These are phyloP conservation scores for Neurospora tetraspora DNA, from an alignment of 495 filamentous ascomycete genomes.

Conservation along the genomic window DNA sequence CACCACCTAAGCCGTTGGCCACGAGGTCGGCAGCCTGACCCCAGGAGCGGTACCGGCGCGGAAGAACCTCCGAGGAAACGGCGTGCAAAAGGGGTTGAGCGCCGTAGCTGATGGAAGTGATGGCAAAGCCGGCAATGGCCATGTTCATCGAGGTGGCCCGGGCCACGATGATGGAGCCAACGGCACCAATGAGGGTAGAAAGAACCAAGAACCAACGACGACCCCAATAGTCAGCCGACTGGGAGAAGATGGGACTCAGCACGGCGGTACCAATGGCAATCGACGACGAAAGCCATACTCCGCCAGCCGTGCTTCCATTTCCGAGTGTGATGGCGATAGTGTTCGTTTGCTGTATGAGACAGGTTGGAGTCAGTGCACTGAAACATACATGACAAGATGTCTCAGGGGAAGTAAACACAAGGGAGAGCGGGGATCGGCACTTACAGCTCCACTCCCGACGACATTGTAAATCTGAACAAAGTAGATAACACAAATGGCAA, in stretches of 20 bases:
- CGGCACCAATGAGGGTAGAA: constrained; percentile 13
- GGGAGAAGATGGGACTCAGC: constrained; percentile 20
- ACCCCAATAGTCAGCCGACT: constrained; percentile 23
- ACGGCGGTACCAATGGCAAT: constrained; percentile 23
- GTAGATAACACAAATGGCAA: constrained; percentile 24
- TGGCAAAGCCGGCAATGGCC: constrained; percentile 20
- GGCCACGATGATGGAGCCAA: constrained; percentile 18
- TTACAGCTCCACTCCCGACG: constrained; percentile 24
- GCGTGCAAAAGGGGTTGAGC: constrained; percentile 22
- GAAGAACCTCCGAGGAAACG: constrained; percentile 25
- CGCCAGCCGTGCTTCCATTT: constrained; percentile 5
- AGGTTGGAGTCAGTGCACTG: neutral
- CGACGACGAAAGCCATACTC: constrained; percentile 19
- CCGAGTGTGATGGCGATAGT: constrained; percentile 17
- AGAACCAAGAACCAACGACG: constrained; percentile 21
- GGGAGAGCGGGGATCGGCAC: neutral
- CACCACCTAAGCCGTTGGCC: constrained; percentile 13
- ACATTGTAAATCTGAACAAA: constrained; percentile 21
- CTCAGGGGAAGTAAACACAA: neutral
- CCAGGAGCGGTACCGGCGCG: constrained; percentile 18
- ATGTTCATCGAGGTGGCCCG: constrained; percentile 17
- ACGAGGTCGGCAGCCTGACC: constrained; percentile 21
- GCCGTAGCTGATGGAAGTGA: constrained; percentile 16
- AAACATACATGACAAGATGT: neutral
- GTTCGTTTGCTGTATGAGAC: constrained; percentile 13